phyloP scores from a whole-genome alignment of 345 rosid species.

The Eucalyptus viminalis region DNA sequence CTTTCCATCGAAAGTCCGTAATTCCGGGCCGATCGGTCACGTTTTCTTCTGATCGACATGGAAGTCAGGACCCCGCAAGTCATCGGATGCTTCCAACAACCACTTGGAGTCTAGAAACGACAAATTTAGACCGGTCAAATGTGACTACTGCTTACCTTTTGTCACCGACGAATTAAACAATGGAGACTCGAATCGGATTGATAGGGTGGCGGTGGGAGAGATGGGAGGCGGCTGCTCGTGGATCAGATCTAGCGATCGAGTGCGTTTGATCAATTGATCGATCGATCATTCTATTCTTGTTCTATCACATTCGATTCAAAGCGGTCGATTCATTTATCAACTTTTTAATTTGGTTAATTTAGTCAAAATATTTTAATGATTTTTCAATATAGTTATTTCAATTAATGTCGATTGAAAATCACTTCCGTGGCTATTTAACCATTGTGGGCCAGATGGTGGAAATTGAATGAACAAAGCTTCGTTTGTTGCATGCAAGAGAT shows the following conservation, averaged over 20 bases:
- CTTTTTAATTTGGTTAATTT: background rate
- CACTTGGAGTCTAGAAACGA: background rate
- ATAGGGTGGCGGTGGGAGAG: background rate
- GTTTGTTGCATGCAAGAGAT: background rate
- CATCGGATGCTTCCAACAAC: background rate
- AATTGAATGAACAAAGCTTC: background rate
- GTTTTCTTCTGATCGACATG: background rate
- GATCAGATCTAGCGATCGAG: background rate
- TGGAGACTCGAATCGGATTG: background rate
- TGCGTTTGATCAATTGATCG: background rate
- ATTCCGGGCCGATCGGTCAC: background rate
- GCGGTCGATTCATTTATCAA: too few relatives aligned
- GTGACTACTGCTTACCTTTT: background rate
- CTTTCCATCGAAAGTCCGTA: background rate
- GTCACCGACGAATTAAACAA: background rate
- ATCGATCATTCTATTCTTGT: rapidly evolving
- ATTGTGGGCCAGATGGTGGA: background rate
- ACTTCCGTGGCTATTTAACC: background rate
- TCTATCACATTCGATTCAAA: background rate
- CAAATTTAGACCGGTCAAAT: background rate
- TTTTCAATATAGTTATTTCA: too few relatives aligned
- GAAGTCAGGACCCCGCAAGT: background rate
- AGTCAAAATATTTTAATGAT: too few relatives aligned
- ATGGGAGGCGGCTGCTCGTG: background rate
- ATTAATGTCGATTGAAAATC: background rate